Evolutionary conservation across 805 yeast species (phyloP), one percentile per base, ranked within the genome.

Genomic region (Schizosaccharomyces lindneri): DNA sequence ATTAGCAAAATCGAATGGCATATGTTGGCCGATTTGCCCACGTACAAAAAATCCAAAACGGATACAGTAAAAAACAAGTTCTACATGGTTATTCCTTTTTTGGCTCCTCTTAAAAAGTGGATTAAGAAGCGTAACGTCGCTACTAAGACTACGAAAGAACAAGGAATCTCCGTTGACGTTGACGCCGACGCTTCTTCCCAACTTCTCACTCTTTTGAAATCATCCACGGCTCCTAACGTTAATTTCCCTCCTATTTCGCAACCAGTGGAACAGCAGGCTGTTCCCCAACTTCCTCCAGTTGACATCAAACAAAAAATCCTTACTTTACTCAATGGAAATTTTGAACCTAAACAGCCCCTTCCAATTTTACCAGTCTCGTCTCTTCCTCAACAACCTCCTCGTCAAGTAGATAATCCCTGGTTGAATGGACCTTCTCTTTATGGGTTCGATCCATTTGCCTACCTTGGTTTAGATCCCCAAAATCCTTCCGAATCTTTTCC

Each of bases 1-100:
- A 94, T 93, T 65, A 79, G 83, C 57, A 65, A 65, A 62, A 63
- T 66, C 43, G 66, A 65, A 13, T 66, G 68, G 68, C 62, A 71
- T 60, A 67, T 68, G 24, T 65, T 74, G 55, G 62, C 62, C 15
- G 62, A 64, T 19, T 62, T 73, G 62, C 74, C 73, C 1, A 67
- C 69, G 6, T 72, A 61, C 70, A 59, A 62, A 43, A 36, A 51
- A 48, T 43, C 27, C 62, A 29, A 59, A 39, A 60, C 60, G 19
- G 39, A 55, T 27, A 39, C 63, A 4, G 64, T 63, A 55, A 65
- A 59, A 48, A 43, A 43, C 55, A 59, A 66, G 48, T 73, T 66
- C 61, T 72, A 67, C 67, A 65, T 70, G 70, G 73, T 73, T 6
- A 70, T 72, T 0, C 73, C 75, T 32, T 74, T 74, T 62, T 64